Conservation (phyloP, 768 basidiomycete species). For the Glaciozyma martinii region DNA sequence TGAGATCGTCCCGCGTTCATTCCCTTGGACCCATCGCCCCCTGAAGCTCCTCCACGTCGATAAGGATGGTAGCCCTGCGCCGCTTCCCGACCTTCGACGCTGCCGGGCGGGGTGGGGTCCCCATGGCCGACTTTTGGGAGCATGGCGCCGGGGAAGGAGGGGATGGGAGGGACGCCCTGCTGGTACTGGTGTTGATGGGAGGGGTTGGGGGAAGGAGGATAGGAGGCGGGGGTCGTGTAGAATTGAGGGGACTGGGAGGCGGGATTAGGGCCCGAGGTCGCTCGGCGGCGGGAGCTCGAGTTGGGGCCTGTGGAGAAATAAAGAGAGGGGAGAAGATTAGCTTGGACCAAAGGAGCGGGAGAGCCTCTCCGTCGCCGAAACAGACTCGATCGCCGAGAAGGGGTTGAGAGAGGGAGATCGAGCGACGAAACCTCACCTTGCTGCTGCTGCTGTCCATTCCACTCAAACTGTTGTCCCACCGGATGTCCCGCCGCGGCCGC, state of each 20-base stretch:
- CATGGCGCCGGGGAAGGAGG: conserved; percentile 21
- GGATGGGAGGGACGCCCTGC: background rate
- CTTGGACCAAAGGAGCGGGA: background rate
- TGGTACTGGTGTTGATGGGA: background rate
- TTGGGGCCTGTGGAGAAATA: background rate
- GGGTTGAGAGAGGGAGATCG: too few relatives aligned
- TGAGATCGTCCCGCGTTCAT: background rate
- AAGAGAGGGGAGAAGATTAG: background rate
- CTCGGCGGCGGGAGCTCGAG: conserved; percentile 9
- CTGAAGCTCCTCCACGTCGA: background rate
- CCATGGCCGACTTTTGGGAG: conserved; percentile 21
- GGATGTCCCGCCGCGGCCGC: background rate
- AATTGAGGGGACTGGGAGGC: background rate
- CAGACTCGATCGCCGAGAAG: background rate
- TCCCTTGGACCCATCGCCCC: background rate
- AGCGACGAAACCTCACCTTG: conserved; percentile 7
- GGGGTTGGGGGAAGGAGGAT: conserved; percentile 4
- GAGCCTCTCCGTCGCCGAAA: background rate
- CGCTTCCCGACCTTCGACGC: conserved; percentile 11
- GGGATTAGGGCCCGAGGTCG: conserved; percentile 13
- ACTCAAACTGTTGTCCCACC: background rate
- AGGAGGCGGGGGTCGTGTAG: conserved; percentile 8
- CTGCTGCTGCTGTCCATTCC: conserved; percentile 11
- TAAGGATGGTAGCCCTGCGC: conserved; percentile 27
- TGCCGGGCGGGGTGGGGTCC: conserved; percentile 25